phyloP scores from a whole-genome alignment of 1,284 basidiomycete species.

The Cystobasidium slooffiae region DNA sequence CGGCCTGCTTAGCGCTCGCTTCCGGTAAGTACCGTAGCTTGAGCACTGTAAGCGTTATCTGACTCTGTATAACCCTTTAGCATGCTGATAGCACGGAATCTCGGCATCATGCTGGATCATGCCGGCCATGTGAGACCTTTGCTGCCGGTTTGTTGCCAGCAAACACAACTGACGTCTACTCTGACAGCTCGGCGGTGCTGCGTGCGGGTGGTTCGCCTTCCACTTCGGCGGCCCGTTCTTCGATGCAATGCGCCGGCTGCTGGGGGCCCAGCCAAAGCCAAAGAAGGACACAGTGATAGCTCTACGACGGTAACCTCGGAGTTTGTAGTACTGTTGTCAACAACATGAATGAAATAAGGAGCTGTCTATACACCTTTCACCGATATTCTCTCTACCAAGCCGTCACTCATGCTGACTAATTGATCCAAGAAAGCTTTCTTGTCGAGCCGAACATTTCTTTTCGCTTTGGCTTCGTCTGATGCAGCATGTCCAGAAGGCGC shows the following conservation, averaged over 20 bases:
- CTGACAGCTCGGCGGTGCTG: conserved; percentile 32
- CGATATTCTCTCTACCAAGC: conserved; percentile 17
- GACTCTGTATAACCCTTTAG: background rate
- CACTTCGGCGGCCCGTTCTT: conserved; percentile 31
- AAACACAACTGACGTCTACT: background rate
- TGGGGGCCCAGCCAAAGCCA: conserved; percentile 19
- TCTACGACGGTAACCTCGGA: background rate
- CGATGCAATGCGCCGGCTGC: conserved; percentile 9
- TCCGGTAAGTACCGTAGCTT: conserved; percentile 3
- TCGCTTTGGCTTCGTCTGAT: background rate
- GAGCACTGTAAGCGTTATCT: background rate
- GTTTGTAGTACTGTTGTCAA: conserved; percentile 12
- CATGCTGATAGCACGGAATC: conserved; percentile 2
- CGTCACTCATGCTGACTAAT: conserved; percentile 34
- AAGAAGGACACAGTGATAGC: conserved; percentile 5
- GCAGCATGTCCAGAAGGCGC: conserved; percentile 2
- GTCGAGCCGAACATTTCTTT: conserved; percentile 22
- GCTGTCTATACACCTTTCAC: background rate
- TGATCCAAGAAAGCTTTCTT: conserved; percentile 8
- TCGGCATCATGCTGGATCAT: conserved; percentile 41
- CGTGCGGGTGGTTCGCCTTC: conserved; percentile 31
- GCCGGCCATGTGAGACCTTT: conserved; percentile 33
- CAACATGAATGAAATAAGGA: background rate
- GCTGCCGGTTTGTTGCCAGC: background rate
- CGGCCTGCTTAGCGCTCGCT: conserved; percentile 30